Base-by-base conservation (phyloP, 2,329 filamentous ascomycete species). In the Aspergillus ibericus region DNA sequence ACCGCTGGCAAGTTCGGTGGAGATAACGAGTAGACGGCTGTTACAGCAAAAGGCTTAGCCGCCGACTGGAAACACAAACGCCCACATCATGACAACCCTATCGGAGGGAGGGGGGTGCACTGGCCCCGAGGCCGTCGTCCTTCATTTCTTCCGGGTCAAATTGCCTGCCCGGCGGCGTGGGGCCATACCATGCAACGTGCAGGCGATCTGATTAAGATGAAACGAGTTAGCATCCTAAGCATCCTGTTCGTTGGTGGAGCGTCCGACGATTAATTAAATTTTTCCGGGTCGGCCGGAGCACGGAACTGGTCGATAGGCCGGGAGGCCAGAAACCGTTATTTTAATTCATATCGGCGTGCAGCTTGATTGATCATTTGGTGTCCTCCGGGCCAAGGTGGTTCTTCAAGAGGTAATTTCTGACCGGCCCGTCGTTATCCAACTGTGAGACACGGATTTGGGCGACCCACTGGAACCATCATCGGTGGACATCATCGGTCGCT, bases 221-320 rank as follows among this genome's bases (percentile, higher is more conserved):
- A 53, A 53, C 51, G 27, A 29, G 36, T 20, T 53, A 22, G 36
- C 51, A 29, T 25, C 51, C 51, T 36, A 53, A 53, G 51, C 51
- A 27, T 53, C 36, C 51, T 42, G 51, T 53, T 53, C 51, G 51
- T 53, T 53, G 51, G 51, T 53, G 51, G 51, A 53, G 51, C 38
- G 51, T 22, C 27, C 35, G n/a, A 13, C 51, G 51, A 29, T 53
- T 53, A 53, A 44, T 53, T 44, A 53, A 53, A 44, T 32, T 42
- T 40, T 53, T 53, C 51, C 36, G 51, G 51, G 51, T 29, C 51
- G 51, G n/a, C n/a, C 36, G 35, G 34, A 38, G 36, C 51, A 53
- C 51, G 29, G 36, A 53, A 44, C 38, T 25, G 38, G 51, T 48
- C 51, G 22, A 53, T 40, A 13, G 38, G 35, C 25, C 29, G 32